These are phyloP conservation scores for Xylaria sp. DNA, from an alignment of 2,329 filamentous ascomycete species.

Conservation along the genomic window DNA sequence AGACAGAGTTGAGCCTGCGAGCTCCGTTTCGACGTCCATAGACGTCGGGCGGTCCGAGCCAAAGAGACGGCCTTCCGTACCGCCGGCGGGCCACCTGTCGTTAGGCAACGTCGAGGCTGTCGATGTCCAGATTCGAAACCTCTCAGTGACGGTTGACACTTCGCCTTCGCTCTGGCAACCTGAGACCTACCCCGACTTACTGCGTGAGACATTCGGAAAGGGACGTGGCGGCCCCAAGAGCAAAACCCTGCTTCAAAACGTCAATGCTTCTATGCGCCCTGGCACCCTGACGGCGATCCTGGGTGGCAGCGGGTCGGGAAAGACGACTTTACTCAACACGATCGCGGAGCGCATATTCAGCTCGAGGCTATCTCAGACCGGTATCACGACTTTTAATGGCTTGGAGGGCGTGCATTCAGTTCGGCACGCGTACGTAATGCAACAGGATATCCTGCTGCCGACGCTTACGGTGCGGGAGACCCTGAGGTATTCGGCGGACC, in stretches of 20 bases:
- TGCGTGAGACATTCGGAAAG: conserved; percentile 40
- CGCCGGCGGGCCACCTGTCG: conserved; percentile 24
- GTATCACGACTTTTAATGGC: conserved; percentile 65
- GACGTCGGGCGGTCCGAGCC: conserved; percentile 14
- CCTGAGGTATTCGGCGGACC: conserved; percentile 70
- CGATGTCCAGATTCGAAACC: conserved; percentile 48
- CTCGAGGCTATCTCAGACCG: conserved; percentile 53
- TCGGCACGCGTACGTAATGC: conserved; percentile 72
- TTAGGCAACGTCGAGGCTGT: conserved; percentile 48
- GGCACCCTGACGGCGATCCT: conserved; percentile 76
- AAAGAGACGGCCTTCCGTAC: conserved; percentile 8
- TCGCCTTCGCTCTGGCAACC: conserved; percentile 57
- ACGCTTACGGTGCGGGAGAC: conserved; percentile 78
- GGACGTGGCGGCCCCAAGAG: conserved; percentile 34
- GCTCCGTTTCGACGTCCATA: conserved; percentile 24
- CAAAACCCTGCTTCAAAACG: conserved; percentile 62
- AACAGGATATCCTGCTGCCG: conserved; percentile 74
- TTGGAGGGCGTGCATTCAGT: conserved; percentile 54
- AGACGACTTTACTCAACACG: conserved; percentile 72
- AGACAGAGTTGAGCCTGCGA: conserved; percentile 18
- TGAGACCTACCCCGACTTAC: conserved; percentile 47
- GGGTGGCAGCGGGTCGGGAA: conserved; percentile 73
- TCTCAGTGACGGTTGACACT: conserved; percentile 60
- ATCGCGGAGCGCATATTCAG: conserved; percentile 71
- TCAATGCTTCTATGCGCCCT: conserved; percentile 64